Evolutionary conservation across 345 rosid genomes (phyloP).

Genomic region (Dimocarpus longan): DNA sequence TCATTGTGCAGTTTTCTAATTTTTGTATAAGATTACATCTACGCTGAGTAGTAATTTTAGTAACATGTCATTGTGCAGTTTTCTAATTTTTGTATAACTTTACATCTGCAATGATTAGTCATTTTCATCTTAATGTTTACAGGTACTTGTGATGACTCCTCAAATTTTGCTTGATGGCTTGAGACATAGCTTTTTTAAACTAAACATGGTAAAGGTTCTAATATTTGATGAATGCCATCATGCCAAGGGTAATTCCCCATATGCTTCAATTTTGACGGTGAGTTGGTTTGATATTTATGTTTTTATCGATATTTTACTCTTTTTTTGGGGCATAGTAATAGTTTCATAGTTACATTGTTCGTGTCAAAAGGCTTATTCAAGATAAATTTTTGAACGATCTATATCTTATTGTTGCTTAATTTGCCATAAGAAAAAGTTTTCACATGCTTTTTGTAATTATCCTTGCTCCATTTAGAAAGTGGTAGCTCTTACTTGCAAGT

Average conservation of each 20-base stretch:
- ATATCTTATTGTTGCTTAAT: slow-evolving; percentile 1
- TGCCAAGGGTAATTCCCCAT: slow-evolving; percentile 67
- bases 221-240: slow-evolving; percentile 96
- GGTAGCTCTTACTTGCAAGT: background rate
- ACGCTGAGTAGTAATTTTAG: slow-evolving; percentile 2
- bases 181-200: slow-evolving; percentile 61
- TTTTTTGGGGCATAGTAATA: background rate
- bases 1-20: background rate
- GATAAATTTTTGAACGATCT: background rate
- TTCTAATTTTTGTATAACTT: background rate
- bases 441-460: background rate
- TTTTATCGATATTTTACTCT: background rate
- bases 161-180: slow-evolving; percentile 71
- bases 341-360: background rate
- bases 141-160: slow-evolving; percentile 98
- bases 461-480: background rate
- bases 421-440: background rate
- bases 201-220: slow-evolving; percentile 69
- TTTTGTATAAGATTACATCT: background rate
- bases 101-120: background rate
- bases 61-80: background rate
- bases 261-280: slow-evolving; percentile 82
- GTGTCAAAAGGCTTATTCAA: background rate
- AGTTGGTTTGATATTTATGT: slow-evolving; percentile 30
- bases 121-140: slow-evolving; percentile 18